Base-by-base conservation (phyloP, 2,329 filamentous ascomycete genomes). In the Microcera coccophila region DNA sequence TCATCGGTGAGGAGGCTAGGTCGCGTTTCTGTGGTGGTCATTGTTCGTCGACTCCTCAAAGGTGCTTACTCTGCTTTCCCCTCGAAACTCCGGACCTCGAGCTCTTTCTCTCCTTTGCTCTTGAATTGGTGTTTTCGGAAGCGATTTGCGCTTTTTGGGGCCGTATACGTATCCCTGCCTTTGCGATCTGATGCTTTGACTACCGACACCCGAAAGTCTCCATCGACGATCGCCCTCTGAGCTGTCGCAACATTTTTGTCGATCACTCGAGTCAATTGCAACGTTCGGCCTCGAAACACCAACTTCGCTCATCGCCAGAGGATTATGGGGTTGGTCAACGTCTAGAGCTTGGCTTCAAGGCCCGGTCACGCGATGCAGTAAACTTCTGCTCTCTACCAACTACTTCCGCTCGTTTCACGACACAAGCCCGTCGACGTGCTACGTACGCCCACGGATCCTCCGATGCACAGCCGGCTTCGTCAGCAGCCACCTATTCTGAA, bases 311-410 rank as follows among this genome's bases (percentile, higher is more conserved):
- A 34, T 36, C 38, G 14, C 28, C 36, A 34, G 20, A 16, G 45
- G 54, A 52, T 41, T 42, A 59, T 59, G 56, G 53, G 47, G 57
- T 36, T 47, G 41, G 48, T 36, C 38, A 40, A 41, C 37, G 34
- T 49, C 44, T 59, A 46, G 59, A 53, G 41, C 37, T 32, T 41
- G 39, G 55, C 44, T 55, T 35, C 42, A 21, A 44, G 53, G n/a
- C n/a, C 47, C 48, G 50, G 50, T 54, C 44, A 41, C 55, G 45
- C 41, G 38, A 58, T 59, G 55, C 53, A 48, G 55, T 57, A 59
- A 41, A 36, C 45, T 42, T 44, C 45, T 16, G 17, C 15, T 44
- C 43, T 50, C 53, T 47, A 49, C 44, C 41, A 40, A 49, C 48
- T 49, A 48, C 56, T 37, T 54, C 55, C 48, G 33, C 42, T 46